Evolutionary conservation across 176 grass and related monocot genomes (phyloP).

Genomic region (Aegilops speltoides): DNA sequence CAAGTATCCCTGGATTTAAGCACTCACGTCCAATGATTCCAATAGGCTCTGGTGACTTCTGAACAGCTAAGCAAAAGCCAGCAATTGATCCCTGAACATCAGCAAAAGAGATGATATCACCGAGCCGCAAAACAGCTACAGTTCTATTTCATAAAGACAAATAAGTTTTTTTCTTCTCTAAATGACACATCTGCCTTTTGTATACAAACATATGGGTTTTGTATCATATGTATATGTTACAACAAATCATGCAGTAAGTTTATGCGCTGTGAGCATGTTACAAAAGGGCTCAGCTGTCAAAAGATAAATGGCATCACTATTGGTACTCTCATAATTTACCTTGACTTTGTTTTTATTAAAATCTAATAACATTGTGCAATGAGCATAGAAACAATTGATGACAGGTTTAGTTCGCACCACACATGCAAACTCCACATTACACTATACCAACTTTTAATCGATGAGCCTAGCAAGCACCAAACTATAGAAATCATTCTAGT

Average conservation of each 20-base stretch:
- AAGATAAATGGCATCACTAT: not conserved
- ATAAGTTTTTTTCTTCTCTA: not conserved
- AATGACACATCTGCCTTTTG: not conserved
- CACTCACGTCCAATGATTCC: constrained; percentile 89
- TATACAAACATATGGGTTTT: not conserved
- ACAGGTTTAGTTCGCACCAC: not conserved
- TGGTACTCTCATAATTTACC: not conserved
- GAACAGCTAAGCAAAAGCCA: constrained; percentile 75
- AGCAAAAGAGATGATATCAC: not conserved
- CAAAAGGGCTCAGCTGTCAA: not conserved
- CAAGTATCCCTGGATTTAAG: not conserved
- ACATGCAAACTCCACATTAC: not conserved
- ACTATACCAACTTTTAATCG: not conserved
- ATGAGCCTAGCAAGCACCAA: not conserved
- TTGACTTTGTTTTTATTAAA: not conserved
- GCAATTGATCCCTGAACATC: constrained; percentile 50
- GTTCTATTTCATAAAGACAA: not conserved
- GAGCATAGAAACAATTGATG: not conserved
- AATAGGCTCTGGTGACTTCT: constrained; percentile 54
- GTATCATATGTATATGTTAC: not conserved
- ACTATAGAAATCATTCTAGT: not conserved
- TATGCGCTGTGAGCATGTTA: not conserved
- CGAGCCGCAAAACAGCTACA: not conserved
- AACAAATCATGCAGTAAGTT: not conserved
- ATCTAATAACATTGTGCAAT: not conserved